These are phyloP conservation scores for Phaeosphaeria sp. DNA, from an alignment of 2,329 filamentous ascomycete genomes.

Conservation along the genomic window DNA sequence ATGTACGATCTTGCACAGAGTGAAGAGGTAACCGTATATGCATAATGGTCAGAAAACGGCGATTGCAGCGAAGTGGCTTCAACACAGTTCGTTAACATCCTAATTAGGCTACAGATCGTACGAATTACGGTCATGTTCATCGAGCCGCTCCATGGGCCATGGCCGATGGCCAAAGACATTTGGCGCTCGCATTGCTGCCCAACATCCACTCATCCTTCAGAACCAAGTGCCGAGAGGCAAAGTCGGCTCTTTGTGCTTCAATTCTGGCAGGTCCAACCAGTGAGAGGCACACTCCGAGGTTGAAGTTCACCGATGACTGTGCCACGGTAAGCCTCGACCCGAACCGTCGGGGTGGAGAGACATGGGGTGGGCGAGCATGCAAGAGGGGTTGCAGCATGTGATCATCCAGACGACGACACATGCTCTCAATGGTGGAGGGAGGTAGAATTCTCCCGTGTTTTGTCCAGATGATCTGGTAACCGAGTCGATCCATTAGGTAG, in stretches of 20 bases:
- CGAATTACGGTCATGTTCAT: background rate
- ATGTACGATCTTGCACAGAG: background rate
- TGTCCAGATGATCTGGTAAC: background rate
- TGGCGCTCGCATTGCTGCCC: constrained; percentile 2
- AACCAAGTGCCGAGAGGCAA: background rate
- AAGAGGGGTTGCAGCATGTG: constrained; percentile 1
- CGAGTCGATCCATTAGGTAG: background rate
- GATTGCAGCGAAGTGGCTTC: background rate
- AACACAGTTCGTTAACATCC: background rate
- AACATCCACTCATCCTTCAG: background rate
- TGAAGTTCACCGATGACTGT: constrained; percentile 22
- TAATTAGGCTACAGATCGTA: background rate
- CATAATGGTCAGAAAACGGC: background rate
- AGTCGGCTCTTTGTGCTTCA: background rate
- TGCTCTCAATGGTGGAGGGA: background rate
- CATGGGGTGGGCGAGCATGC: background rate
- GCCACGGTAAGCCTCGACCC: constrained; percentile 19
- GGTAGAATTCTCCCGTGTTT: background rate
- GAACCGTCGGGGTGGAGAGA: constrained; percentile 8
- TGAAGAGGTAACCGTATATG: background rate
- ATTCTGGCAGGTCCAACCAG: background rate
- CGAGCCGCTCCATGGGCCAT: background rate
- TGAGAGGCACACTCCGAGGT: constrained; percentile 1
- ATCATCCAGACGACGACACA: background rate
- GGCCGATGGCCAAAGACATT: background rate